These are phyloP conservation scores for Globisporangium polare DNA, from an alignment of 352 stramenopile species.

Conservation along the genomic window DNA sequence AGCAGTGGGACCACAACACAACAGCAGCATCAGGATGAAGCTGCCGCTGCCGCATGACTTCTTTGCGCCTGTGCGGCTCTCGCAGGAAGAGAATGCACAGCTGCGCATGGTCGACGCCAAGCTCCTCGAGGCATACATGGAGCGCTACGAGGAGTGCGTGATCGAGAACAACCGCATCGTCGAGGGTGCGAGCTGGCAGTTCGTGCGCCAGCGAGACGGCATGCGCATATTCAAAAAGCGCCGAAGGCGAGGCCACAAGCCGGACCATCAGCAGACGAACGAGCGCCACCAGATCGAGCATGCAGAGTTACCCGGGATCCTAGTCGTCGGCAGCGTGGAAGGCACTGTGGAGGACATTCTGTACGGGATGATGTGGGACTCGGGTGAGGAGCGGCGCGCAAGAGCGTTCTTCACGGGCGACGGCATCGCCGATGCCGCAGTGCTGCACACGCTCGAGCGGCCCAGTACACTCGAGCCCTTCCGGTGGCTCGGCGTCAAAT, in stretches of 20 bases:
- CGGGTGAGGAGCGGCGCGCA: slow-evolving; percentile 22
- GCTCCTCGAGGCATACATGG: slow-evolving; percentile 45
- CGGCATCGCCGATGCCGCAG: slow-evolving; percentile 33
- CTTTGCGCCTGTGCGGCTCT: slow-evolving; percentile 49
- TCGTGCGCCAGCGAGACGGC: slow-evolving; percentile 39
- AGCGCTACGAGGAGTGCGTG: slow-evolving; percentile 44
- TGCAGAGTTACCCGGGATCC: slow-evolving; percentile 25
- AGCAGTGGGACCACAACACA: neutral
- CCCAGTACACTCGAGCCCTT: slow-evolving; percentile 31
- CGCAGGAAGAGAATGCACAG: slow-evolving; percentile 29
- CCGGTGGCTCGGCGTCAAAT: slow-evolving; percentile 39
- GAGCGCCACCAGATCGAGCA: slow-evolving; percentile 10
- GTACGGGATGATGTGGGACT: slow-evolving; percentile 43
- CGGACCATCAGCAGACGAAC: slow-evolving; percentile 11
- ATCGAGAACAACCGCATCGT: slow-evolving; percentile 15
- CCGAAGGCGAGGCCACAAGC: neutral
- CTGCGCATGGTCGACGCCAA: slow-evolving; percentile 40
- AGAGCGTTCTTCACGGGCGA: slow-evolving; percentile 35
- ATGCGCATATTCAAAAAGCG: slow-evolving; percentile 48
- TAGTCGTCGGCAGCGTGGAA: slow-evolving; percentile 34
- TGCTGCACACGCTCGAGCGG: slow-evolving; percentile 35
- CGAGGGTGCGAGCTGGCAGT: slow-evolving; percentile 32
- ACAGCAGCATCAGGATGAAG: slow-evolving; percentile 21
- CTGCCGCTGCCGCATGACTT: slow-evolving; percentile 43
- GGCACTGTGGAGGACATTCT: slow-evolving; percentile 40